Evolutionary conservation across 371 early-diverging fungal genomes (phyloP), one percentile per base, ranked within the genome.

Genomic region (Mucor lusitanicus): DNA sequence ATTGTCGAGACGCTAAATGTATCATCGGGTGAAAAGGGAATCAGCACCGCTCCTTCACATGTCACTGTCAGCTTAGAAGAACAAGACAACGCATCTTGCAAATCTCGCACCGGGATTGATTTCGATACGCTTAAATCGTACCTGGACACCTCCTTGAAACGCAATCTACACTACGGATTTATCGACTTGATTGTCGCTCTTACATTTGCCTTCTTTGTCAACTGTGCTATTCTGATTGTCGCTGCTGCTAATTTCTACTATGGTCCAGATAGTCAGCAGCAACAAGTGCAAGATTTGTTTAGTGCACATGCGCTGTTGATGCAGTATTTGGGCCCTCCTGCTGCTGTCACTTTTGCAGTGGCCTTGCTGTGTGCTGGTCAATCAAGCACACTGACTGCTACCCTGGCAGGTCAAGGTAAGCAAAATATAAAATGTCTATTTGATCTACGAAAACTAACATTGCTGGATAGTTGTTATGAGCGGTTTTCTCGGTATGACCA

Each of bases 321-420:
- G 6, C 70, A 81, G 53, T 83, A 87, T 55, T 77, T 95, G 8
- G 92, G 93, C 3, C 77, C 73, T 6, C 81, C 86, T 3, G 91
- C 93, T 0, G 92, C 88, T 9, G 73, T 82, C n/a, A 61, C 89
- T 7, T 95, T 94, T 85, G 93, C 93, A 0, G 67, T 92, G 3
- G 94, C 91, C 6, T 73, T 95, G 55, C 71, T 95, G 61, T 80
- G 88, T 67, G 84, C 92, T 2, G 95, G 95, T 39, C 94, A 94
- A 73, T 86, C 86, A 5, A 88, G 90, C 25, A 92, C 94, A 12
- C 76, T 95, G 46, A 94, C 95, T 1, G 94, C 93, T 3, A 95
- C 95, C 15, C 72, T 95, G 70, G 93, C 95, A 6, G 95, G 95
- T 15, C 93, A 93, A 75, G 65, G 65, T 68, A 55, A 55, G 28